Evolutionary conservation across 305 asterid species (phyloP), one percentile per base, ranked within the genome.

Genomic region (Fraxinus platypoda): DNA sequence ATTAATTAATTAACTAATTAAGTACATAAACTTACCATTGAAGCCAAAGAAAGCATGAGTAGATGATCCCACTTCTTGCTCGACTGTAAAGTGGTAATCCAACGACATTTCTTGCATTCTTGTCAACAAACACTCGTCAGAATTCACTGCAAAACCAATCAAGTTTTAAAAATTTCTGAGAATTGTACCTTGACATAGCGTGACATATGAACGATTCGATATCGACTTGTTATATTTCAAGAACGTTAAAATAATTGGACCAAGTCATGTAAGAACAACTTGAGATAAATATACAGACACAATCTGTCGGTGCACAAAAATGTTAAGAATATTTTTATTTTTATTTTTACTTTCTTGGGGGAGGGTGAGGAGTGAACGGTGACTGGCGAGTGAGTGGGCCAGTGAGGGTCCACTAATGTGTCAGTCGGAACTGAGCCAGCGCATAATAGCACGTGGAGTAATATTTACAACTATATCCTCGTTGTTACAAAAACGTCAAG

Each of bases 71-170:
- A 95, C 98, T 89, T 94, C 99, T 90, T 95, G 99, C 85, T 95
- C 99, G 49, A 95, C 99, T 6, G 90, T 95, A 46, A 95, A 94
- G 82, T 95, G 98, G 79, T 95, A 95, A 87, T 93, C 97, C 82
- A 95, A 57, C n/a, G 98, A 95, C 98, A 95, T 95, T 54, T 95
- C 98, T 89, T 95, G 98, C 98, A 95, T 95, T 86, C 98, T 92
- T 78, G 98, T 91, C 81, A 95, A 86, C 90, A 95, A 77, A 83
- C 98, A 95, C 83, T 95, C 98, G 77, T 95, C 73, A 41, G 98
- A 34, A 83, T 95, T 95, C 78, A 93, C 98, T 95, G 97, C 90
- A 89, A 84, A 8, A 15, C n/a, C 4, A 52, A 17, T 7, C 7
- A 52, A 5, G 7, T 52, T 15, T 52, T 4, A 52, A 52, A 7